Evolutionary conservation across 2,329 filamentous ascomycete species (phyloP), one percentile per base, ranked within the genome.

Genomic region (Scedosporium aurantiacum): DNA sequence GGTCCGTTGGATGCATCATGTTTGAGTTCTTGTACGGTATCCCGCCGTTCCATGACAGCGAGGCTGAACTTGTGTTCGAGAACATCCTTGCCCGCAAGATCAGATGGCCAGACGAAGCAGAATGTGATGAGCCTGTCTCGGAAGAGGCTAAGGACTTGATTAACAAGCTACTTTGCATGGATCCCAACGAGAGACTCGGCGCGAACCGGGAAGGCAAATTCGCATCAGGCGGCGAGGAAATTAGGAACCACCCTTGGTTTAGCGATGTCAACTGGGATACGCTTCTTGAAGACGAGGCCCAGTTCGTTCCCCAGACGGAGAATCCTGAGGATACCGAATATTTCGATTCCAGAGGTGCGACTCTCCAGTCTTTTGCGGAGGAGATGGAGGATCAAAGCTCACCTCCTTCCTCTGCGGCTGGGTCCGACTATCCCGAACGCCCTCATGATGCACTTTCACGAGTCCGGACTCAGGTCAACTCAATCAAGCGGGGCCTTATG

Each of bases 251-350:
- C 68, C 78, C 87, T 1, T 99, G 93, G 91, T 97, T 99, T 69
- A 78, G 82, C 16, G 90, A 87, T 41, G 80, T 95, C 67, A 91
- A 90, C 68, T 99, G 94, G 94, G 88, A 91, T 27, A 90, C 87
- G 0, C 75, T 99, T 21, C 81, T 96, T n/a, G 88, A 97, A 69
- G 93, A 97, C 65, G 92, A 97, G 69, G 91, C 95, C 3, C 91
- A 96, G 63, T 99, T 99, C 71, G 88, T 99, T 10, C 94, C 94
- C 0, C 89, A 90, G 47, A 87, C 89, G 1, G 91, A 96, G 69
- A 93, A 99, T 67, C 92, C 91, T 0, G 94, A 99, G 72, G 93
- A 99, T 69, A 99, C 94, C 0, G 95, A 99, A 70, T 99, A 99
- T 70, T 99, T 99, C 67, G 94, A 99, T 74, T 76, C 90, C 23